phyloP scores from a whole-genome alignment of 345 rosid genomes.

The Cardamine resedifolia region DNA sequence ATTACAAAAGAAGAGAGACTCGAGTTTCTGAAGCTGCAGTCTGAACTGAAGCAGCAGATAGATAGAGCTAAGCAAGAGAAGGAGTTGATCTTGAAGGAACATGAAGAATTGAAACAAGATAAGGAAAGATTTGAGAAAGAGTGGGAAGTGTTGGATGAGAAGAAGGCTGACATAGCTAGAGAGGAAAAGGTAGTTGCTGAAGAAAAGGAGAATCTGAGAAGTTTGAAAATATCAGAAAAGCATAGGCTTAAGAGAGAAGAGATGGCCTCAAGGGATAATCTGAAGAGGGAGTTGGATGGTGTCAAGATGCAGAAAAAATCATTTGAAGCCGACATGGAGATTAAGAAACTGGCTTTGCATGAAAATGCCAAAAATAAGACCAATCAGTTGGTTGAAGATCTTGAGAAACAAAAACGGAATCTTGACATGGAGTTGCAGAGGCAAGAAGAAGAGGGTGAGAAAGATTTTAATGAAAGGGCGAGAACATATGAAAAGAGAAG shows the following conservation, averaged over 20 bases:
- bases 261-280: constrained; percentile 42
- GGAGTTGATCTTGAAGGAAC: constrained; percentile 63
- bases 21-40: constrained; percentile 58
- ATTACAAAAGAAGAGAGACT: constrained; percentile 61
- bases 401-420: constrained; percentile 51
- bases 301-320: constrained; percentile 63
- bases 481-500: constrained; percentile 46
- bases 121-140: constrained; percentile 77
- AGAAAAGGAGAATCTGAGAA: constrained; percentile 51
- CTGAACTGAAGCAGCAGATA: constrained; percentile 64
- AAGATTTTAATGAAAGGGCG: constrained; percentile 45
- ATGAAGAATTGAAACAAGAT: constrained; percentile 65
- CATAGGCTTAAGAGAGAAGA: constrained; percentile 60
- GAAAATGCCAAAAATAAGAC: constrained; percentile 48
- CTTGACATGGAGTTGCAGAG: constrained; percentile 47
- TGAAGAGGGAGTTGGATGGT: constrained; percentile 52
- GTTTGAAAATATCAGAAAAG: constrained; percentile 44
- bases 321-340: constrained; percentile 55
- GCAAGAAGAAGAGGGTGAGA: constrained; percentile 57
- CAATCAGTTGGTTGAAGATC: constrained; percentile 53
- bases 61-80: constrained; percentile 53
- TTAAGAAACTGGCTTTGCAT: constrained; percentile 49
- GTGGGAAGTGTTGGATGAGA: constrained; percentile 74
- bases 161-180: constrained; percentile 49
- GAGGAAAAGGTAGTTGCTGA: constrained; percentile 45